phyloP scores from a whole-genome alignment of 345 rosid species.

The Pugionium cornutum region DNA sequence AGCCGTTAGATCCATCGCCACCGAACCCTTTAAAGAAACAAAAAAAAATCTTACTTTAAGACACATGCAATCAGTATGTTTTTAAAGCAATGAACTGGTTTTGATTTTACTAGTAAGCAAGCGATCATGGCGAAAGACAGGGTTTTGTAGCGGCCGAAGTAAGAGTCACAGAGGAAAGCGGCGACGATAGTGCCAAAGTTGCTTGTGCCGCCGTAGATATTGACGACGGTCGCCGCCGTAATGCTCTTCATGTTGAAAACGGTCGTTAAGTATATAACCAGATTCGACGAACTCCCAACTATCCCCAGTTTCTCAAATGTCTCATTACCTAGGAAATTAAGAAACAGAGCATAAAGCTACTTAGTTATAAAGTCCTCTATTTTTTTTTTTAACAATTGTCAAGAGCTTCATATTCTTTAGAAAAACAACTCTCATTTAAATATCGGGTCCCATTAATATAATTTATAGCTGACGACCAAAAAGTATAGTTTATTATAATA shows the following conservation, averaged over 20 bases:
- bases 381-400: not conserved
- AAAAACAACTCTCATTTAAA: too few species aligned
- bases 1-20: constrained; percentile 61
- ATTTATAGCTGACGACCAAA: too few species aligned
- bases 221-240: constrained; percentile 58
- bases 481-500: too few species aligned
- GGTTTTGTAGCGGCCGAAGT: constrained; percentile 69
- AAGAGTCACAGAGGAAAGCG: constrained; percentile 67
- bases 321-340: constrained; percentile 57
- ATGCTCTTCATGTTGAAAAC: constrained; percentile 72
- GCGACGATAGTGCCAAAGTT: constrained; percentile 65
- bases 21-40: constrained; percentile 49
- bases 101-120: constrained; percentile 53
- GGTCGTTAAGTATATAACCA: constrained; percentile 56
- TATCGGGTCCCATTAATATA: too few species aligned
- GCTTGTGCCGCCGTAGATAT: constrained; percentile 58
- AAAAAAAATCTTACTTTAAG: constrained; percentile 1
- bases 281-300: constrained; percentile 52
- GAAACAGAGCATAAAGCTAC: constrained; percentile 10
- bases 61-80: not conserved
- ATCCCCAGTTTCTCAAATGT: constrained; percentile 70
- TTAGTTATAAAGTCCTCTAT: constrained; percentile 8
- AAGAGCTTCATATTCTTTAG: too few species aligned
- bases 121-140: constrained; percentile 60
- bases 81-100: not conserved